Evolutionary conservation across 2,329 filamentous ascomycete genomes (phyloP).

Genomic region (Stemphylium lycopersici): DNA sequence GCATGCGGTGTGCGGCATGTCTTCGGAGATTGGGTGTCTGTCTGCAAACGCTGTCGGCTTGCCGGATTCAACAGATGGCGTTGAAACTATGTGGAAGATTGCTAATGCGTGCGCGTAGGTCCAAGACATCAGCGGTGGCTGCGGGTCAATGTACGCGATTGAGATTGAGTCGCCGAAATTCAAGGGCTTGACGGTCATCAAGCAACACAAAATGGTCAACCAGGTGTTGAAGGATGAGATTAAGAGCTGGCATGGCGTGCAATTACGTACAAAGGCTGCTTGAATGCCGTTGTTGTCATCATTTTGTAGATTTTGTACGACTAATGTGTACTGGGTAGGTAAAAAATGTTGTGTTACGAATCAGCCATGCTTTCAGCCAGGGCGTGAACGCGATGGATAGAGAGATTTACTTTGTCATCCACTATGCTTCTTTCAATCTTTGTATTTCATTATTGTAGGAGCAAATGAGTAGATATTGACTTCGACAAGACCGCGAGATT

Average conservation of each 20-base stretch:
- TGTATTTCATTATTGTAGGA: too few species aligned
- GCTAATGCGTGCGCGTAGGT: conserved; percentile 57
- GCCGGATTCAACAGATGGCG: background rate
- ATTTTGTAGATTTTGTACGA: conserved; percentile 15
- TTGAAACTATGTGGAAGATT: background rate
- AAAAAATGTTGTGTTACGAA: background rate
- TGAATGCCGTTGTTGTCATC: background rate
- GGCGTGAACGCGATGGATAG: too few species aligned
- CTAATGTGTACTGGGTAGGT: background rate
- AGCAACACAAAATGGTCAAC: conserved; percentile 85
- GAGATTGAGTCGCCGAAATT: conserved; percentile 76
- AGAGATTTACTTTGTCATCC: too few species aligned
- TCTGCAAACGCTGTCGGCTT: background rate
- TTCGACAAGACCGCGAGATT: too few species aligned
- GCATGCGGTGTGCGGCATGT: background rate
- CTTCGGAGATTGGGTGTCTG: background rate
- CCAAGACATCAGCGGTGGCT: conserved; percentile 81
- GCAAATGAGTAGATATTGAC: too few species aligned
- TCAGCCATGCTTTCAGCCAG: too few species aligned
- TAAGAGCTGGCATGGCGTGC: conserved; percentile 82
- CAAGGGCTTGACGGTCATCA: conserved; percentile 72
- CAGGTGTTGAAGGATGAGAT: conserved; percentile 74
- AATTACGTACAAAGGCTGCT: conserved; percentile 71
- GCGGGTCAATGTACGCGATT: conserved; percentile 86
- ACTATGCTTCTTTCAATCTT: too few species aligned